phyloP scores from a whole-genome alignment of 148 eudicot species.

The Vaccinium macrocarpon region DNA sequence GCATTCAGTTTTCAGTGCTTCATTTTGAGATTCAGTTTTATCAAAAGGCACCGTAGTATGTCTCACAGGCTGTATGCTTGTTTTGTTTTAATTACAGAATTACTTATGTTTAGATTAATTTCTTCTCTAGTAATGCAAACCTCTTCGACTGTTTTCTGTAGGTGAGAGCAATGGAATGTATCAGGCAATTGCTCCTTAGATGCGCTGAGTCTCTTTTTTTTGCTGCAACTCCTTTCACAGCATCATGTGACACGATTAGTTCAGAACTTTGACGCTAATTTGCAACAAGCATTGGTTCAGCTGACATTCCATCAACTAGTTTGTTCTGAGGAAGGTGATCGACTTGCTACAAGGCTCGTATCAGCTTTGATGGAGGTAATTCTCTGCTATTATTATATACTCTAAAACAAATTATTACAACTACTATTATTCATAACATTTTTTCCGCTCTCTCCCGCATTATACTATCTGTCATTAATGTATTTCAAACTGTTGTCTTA shows the following conservation, averaged over 20 bases:
- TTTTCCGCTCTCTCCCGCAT: background rate
- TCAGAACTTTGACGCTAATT: slow-evolving; percentile 66
- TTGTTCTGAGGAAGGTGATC: slow-evolving; percentile 91
- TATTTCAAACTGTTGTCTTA: slow-evolving; percentile 18
- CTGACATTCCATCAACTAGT: slow-evolving; percentile 87
- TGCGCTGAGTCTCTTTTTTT: slow-evolving; percentile 83
- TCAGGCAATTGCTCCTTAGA: slow-evolving; percentile 92
- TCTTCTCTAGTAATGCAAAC: background rate
- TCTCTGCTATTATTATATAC: background rate
- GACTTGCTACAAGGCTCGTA: slow-evolving; percentile 83
- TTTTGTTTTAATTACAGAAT: background rate
- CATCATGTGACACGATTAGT: slow-evolving; percentile 76
- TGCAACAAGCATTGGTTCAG: slow-evolving; percentile 53
- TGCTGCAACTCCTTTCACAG: slow-evolving; percentile 86
- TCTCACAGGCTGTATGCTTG: background rate
- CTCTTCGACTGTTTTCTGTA: slow-evolving; percentile 28
- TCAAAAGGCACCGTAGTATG: background rate
- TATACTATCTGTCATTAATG: background rate
- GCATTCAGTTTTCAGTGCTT: too few species aligned
- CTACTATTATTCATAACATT: background rate
- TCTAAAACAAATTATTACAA: background rate
- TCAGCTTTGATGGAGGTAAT: slow-evolving; percentile 96
- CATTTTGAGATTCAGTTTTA: too few species aligned
- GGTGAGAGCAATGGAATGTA: slow-evolving; percentile 97
- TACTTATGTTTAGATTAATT: background rate